Evolutionary conservation across 345 rosid species (phyloP).

Genomic region (Arabis alpina): DNA sequence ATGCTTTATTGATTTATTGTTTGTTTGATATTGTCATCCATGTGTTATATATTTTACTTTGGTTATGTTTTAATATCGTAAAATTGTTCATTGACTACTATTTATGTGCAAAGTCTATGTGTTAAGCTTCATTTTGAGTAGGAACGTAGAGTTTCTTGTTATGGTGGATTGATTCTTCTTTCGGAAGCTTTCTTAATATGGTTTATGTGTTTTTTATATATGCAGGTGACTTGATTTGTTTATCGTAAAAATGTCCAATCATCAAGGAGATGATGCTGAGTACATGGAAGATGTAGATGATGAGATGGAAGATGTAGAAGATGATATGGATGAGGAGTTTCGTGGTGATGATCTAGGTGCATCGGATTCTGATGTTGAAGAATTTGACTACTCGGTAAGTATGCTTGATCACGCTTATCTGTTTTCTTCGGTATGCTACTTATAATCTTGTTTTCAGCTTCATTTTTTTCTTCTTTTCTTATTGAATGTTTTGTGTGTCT

Average conservation of each 20-base stretch:
- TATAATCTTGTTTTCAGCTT: slow-evolving; percentile 38
- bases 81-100: no score
- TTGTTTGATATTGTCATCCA: neutral
- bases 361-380: slow-evolving; percentile 75
- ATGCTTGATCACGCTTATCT: neutral
- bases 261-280: slow-evolving; percentile 66
- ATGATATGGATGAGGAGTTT: slow-evolving; percentile 47
- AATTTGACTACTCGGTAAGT: slow-evolving; percentile 58
- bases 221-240: slow-evolving; percentile 30
- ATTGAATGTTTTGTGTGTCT: slow-evolving; percentile 45
- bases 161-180: neutral
- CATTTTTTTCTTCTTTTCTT: neutral
- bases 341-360: slow-evolving; percentile 46
- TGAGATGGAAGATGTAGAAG: slow-evolving; percentile 67
- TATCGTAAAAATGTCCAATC: slow-evolving; percentile 55
- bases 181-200: neutral
- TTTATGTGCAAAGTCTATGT: no score
- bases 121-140: no score
- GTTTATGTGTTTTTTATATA: slow-evolving; percentile 32
- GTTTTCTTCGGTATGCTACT: slow-evolving; percentile 45
- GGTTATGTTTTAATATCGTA: no score
- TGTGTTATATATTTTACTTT: no score
- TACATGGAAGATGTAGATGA: slow-evolving; percentile 68
- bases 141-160: no score
- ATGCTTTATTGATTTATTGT: neutral